Percentiles rank a stretch among this genome's conserved stretches.
Evolutionary conservation across 768 basidiomycete species (phyloP).

Genomic region (Cubamyces lactineus): DNA sequence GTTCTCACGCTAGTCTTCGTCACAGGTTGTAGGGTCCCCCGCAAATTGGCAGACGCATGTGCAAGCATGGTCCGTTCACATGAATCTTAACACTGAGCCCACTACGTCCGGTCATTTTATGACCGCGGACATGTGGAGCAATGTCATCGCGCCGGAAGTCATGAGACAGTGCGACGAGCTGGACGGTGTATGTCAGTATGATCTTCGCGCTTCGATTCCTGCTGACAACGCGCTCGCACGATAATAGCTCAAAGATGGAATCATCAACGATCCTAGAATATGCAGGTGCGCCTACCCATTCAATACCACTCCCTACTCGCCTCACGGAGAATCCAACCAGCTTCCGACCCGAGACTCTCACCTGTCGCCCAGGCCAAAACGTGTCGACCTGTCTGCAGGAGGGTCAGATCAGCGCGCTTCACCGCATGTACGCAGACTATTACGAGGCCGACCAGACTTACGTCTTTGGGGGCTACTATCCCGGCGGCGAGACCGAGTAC

Average conservation of each 20-base stretch:
- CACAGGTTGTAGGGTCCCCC: slow-evolving; percentile 37
- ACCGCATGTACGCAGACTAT: slow-evolving; percentile 33
- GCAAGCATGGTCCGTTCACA: slow-evolving; percentile 30
- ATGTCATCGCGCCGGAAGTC: slow-evolving; percentile 36
- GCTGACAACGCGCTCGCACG: neutral
- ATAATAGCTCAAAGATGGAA: slow-evolving; percentile 32
- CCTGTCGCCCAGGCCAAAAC: slow-evolving; percentile 32
- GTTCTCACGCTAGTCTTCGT: neutral
- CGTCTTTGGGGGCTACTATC: slow-evolving; percentile 34
- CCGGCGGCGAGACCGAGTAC: slow-evolving; percentile 31
- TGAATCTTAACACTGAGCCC: slow-evolving; percentile 29
- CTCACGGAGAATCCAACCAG: neutral
- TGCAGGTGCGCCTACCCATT: slow-evolving; percentile 24
- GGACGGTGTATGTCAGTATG: slow-evolving; percentile 31
- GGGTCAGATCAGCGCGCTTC: slow-evolving; percentile 33
- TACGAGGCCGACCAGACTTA: slow-evolving; percentile 33
- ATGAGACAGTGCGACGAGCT: slow-evolving; percentile 37
- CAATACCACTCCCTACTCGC: neutral
- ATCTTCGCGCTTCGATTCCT: neutral
- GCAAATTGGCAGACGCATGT: slow-evolving; percentile 33
- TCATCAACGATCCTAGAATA: slow-evolving; percentile 32
- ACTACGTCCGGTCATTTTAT: slow-evolving; percentile 33
- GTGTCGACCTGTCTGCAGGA: slow-evolving; percentile 33
- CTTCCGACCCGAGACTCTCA: slow-evolving; percentile 36
- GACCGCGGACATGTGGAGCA: slow-evolving; percentile 29